Evolutionary conservation across 495 filamentous ascomycete species (phyloP), one percentile per base, ranked within the genome.

Genomic region (Tuber indicum): DNA sequence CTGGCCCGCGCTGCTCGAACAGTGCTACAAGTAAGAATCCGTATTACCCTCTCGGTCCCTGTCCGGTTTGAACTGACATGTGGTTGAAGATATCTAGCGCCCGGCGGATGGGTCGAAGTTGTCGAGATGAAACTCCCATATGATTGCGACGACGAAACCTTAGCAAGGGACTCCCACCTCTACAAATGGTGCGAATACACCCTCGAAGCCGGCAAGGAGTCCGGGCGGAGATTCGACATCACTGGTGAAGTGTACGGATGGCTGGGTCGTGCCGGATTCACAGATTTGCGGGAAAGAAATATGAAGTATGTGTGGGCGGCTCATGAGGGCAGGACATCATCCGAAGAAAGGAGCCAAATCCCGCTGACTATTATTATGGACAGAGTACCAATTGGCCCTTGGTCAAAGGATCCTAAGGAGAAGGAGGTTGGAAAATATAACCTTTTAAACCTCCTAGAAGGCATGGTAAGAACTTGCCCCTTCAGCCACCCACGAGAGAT

Each of bases 1-100:
- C 81, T 91, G 87, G 87, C 82, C 85, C 10, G 80, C 80, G n/a
- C 82, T 89, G 14, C 83, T 85, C 72, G n/a, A 74, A 26, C 81
- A 87, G 76, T 84, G 83, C n/a, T 86, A 83, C 76, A 74, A 78
- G 80, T 81, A 42, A 72, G 75, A 62, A 62, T 62, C 26, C 23
- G 52, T 41, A 41, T 74, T 62, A 9, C 32, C 43, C 49, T 23
- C n/a, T 23, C 12, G 12, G 21, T 23, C 69, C 26, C 14, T 8
- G 21, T 16, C 8, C 2, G 1, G 0, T 58, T 8, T 10, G n/a
- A 39, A n/a, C 72, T 81, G 21, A 81, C 74, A 36, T 21, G n/a
- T 14, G 43, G 7, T 44, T 23, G 47, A 45, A 81, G 80, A 41
- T 71, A 81, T 12, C 71, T 81, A 1, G 73, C 58, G 32, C 80